These are phyloP conservation scores for Orobanche coerulescens DNA, from an alignment of 257 asterid species.

Conservation along the genomic window DNA sequence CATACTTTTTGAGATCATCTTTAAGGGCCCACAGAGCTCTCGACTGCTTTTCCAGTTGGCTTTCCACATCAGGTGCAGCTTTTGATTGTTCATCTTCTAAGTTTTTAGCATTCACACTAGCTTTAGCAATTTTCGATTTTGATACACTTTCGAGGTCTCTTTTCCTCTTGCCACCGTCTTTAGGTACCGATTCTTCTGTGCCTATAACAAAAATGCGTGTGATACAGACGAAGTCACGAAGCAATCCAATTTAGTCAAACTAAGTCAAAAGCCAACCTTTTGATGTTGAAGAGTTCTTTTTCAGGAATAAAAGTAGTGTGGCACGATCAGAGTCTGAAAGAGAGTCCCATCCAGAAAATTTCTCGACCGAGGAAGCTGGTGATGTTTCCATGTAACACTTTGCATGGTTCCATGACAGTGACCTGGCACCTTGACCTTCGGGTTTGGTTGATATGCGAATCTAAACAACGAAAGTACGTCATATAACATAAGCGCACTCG, in stretches of 20 bases:
- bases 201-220: conserved; percentile 30
- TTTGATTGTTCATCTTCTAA: conserved; percentile 28
- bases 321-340: conserved; percentile 55
- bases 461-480: conserved; percentile 27
- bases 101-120: conserved; percentile 27
- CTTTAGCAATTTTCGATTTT: conserved; percentile 48
- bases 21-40: conserved; percentile 75
- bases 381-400: conserved; percentile 66
- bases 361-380: conserved; percentile 43
- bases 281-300: conserved; percentile 37
- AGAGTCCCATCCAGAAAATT: conserved; percentile 63
- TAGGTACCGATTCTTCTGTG: conserved; percentile 41
- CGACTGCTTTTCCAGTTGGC: conserved; percentile 63
- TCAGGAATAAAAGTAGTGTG: conserved; percentile 42
- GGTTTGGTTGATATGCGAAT: conserved; percentile 80
- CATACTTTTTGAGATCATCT: conserved; percentile 85
- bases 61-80: conserved; percentile 36
- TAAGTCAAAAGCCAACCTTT: conserved; percentile 35
- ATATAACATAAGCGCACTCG: conserved; percentile 19
- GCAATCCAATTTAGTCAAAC: conserved; percentile 9
- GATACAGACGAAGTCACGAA: conserved; percentile 17
- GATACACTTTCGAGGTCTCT: conserved; percentile 34
- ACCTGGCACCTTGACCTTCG: conserved; percentile 64
- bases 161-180: conserved; percentile 66
- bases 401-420: conserved; percentile 87